Base-by-base conservation (phyloP, 306 rosid genomes). In the Aeschynomene evenia region DNA sequence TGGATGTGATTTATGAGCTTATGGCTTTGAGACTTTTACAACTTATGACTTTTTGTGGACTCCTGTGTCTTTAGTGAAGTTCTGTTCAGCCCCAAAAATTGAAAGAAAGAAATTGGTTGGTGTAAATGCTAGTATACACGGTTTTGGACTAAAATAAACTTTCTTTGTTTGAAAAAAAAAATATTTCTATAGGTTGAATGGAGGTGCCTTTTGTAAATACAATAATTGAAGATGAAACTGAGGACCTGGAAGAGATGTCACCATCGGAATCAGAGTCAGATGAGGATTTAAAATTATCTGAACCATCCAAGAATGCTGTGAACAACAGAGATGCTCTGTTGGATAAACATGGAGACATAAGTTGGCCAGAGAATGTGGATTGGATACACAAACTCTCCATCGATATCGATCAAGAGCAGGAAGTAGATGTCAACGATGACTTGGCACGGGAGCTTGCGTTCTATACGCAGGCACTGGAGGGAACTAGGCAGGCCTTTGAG, bases 381-480 rank as follows among this genome's bases (percentile, higher is more conserved):
- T 92, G 96, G 96, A 81, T 78, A 24, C 92, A 92, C 71, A 92
- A 75, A 70, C 93, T 92, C 34, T 64, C 98, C 3, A 11, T 86
- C 60, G 96, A 90, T 58, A 51, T 90, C 58, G 86, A 88, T 57
- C 98, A 86, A 77, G 96, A 82, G 80, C 85, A 85, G 63, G 80
- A 80, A 58, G 96, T 90, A 77, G 96, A 92, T 53, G 92, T 87
- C 62, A 87, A 92, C 55, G 98, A 92, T 76, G 98, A 92, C 78
- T 82, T 92, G 68, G 83, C 83, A 3, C 82, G 98, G 7, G 98
- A 92, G 84, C 92, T 87, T 42, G 85, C 96, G 0, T 89, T 92
- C 62, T 87, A 87, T 68, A 87, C 88, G 1, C 98, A 92, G 76
- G 96, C 98, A 49, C 63, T 92, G 78, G 90, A 87, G 64, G 96